A percentile compares a stretch with the other conserved stretches of the same genome.
Evolutionary conservation across 768 basidiomycete genomes (phyloP).

Genomic region (Naganishia friedmannii): DNA sequence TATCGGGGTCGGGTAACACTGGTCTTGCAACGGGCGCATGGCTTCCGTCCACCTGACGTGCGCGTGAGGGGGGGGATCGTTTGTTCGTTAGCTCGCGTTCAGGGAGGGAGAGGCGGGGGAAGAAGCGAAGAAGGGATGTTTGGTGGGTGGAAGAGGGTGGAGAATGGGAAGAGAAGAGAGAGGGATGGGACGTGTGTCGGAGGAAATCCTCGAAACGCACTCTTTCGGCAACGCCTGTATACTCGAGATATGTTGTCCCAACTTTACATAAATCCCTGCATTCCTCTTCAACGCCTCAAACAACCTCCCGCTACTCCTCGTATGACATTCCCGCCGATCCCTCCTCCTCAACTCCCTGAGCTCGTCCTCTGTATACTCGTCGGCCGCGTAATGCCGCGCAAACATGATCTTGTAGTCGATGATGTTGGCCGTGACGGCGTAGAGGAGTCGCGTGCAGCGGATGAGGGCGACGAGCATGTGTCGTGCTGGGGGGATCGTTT

Average conservation of each 20-base stretch:
- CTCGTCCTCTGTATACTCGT: slow-evolving; percentile 58
- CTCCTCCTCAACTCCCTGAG: slow-evolving; percentile 65
- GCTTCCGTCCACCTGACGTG: slow-evolving; percentile 57
- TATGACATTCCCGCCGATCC: slow-evolving; percentile 72
- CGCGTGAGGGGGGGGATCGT: neutral
- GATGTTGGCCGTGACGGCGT: slow-evolving; percentile 54
- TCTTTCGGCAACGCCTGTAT: slow-evolving; percentile 61
- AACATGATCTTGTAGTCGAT: slow-evolving; percentile 50
- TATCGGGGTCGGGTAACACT: slow-evolving; percentile 83
- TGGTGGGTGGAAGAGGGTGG: neutral
- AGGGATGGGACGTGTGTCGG: neutral
- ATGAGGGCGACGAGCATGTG: slow-evolving; percentile 69
- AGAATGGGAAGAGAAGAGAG: neutral
- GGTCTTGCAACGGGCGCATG: slow-evolving; percentile 67
- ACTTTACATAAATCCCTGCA: slow-evolving; percentile 59
- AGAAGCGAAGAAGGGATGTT: neutral
- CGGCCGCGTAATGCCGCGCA: slow-evolving; percentile 33
- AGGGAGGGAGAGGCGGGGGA: neutral
- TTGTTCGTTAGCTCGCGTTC: neutral
- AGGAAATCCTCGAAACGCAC: slow-evolving; percentile 33
- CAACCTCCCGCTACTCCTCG: slow-evolving; percentile 72
- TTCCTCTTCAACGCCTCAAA: slow-evolving; percentile 81
- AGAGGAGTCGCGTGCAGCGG: slow-evolving; percentile 76
- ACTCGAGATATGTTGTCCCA: slow-evolving; percentile 80
- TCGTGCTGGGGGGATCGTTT: slow-evolving; percentile 69